Evolutionary conservation across 352 stramenopile species (phyloP).

Genomic region (Pythium oligandrum): DNA sequence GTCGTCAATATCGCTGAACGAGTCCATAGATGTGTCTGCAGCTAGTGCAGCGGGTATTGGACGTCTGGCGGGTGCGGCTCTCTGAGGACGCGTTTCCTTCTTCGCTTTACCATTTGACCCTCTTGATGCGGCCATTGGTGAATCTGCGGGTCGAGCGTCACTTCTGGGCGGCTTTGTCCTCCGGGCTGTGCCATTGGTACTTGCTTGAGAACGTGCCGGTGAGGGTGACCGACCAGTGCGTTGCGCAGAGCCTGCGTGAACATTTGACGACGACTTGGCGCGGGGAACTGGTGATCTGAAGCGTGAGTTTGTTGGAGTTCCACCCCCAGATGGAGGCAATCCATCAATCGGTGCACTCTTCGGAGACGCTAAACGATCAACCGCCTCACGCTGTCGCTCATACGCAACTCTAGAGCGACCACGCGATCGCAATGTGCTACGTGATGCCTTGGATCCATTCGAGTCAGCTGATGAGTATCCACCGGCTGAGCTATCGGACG

Average conservation of each 20-base stretch:
- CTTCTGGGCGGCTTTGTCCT: constrained; percentile 4
- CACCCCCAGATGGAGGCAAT: too few species aligned
- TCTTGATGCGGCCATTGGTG: too few species aligned
- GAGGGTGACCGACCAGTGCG: constrained; percentile 14
- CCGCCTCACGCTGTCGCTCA: constrained; percentile 48
- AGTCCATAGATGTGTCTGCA: constrained; percentile 60
- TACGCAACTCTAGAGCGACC: constrained; percentile 29
- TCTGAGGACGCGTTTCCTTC: neutral
- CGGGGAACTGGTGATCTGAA: too few species aligned
- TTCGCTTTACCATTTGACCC: neutral
- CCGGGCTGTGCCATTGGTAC: neutral
- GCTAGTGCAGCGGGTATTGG: constrained; percentile 27
- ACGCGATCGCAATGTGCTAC: constrained; percentile 32
- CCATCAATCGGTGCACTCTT: neutral
- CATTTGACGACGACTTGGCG: neutral
- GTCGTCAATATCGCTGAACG: constrained; percentile 86
- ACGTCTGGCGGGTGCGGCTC: neutral
- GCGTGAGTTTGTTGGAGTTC: too few species aligned
- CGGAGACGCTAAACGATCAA: constrained; percentile 52
- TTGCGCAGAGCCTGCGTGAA: neutral
- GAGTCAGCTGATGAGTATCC: constrained; percentile 68
- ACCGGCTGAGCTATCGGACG: constrained; percentile 53
- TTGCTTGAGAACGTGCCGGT: constrained; percentile 8
- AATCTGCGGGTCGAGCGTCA: too few species aligned
- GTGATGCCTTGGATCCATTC: constrained; percentile 42